Evolutionary conservation across 345 rosid genomes (phyloP), one percentile per base, ranked within the genome.

Genomic region (Sapria himalayana): DNA sequence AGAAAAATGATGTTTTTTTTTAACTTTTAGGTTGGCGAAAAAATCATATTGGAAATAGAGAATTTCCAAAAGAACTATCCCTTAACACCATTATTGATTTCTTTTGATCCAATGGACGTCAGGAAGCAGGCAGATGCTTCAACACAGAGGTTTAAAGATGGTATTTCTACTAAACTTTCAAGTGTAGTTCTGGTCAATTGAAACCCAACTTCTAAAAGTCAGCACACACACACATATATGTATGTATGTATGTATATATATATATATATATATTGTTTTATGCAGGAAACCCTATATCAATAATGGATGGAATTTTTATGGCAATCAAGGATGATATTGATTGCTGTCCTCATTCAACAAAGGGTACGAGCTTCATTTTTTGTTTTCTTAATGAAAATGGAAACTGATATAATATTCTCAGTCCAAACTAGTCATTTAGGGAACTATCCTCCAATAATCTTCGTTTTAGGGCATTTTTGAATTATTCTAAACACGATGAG

Each of bases 241-340:
- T n/a, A n/a, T n/a, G n/a, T n/a, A n/a, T n/a, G n/a, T n/a, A n/a
- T n/a, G n/a, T n/a, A n/a, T n/a, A n/a, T n/a, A n/a, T n/a, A n/a
- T n/a, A n/a, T n/a, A n/a, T n/a, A n/a, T n/a, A n/a, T n/a, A n/a
- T n/a, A n/a, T n/a, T n/a, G n/a, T n/a, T n/a, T 41, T 41, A 33
- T 67, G 64, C 71, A 82, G 92, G 92, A 60, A 71, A 56, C 27
- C 76, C 80, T n/a, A 45, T 82, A 48, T 82, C 86, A 3, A 46
- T 78, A 49, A 54, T 78, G 60, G 94, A 78, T 54, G 94, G 94
- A 23, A 65, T 78, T 60, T 78, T 82, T 52, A 59, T 82, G 51
- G 89, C 92, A 51, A 71, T 82, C 49, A 82, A 78, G 64, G 94
- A 82, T 46, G 94, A 82, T 50, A 82, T 82, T 45, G 86, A 77